These are phyloP conservation scores for Nemania diffusa DNA, from an alignment of 2,329 filamentous ascomycete genomes.

Conservation along the genomic window DNA sequence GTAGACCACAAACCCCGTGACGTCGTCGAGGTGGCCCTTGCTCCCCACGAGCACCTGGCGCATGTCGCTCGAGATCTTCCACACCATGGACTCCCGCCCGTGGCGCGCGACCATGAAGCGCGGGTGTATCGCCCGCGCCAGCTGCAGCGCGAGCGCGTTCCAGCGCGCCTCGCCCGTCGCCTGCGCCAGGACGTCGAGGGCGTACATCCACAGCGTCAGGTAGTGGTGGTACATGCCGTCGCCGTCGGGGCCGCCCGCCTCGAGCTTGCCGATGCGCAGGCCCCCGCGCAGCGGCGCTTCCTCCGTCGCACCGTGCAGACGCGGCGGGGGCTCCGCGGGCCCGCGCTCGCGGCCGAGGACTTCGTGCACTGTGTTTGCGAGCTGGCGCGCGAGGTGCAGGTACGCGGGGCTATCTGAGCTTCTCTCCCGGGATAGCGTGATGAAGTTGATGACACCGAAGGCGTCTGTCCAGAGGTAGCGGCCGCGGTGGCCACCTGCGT, in stretches of 20 bases:
- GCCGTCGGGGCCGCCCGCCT: constrained; percentile 6
- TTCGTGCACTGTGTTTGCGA: constrained; percentile 24
- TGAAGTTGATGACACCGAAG: constrained; percentile 26
- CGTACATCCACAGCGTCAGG: constrained; percentile 27
- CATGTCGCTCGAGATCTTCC: constrained; percentile 28
- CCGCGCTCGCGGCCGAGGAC: constrained; percentile 23
- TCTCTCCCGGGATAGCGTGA: constrained; percentile 15
- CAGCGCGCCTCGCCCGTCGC: constrained; percentile 18
- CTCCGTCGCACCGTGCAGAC: constrained; percentile 9
- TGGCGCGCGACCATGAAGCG: constrained; percentile 17
- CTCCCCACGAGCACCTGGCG: constrained; percentile 9
- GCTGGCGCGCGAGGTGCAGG: constrained; percentile 23
- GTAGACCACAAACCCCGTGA: constrained; percentile 18
- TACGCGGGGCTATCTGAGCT: neutral
- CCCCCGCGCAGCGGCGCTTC: constrained; percentile 16
- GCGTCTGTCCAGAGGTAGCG: constrained; percentile 27
- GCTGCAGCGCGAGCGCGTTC: constrained; percentile 18
- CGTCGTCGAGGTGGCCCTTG: constrained; percentile 22
- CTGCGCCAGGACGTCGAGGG: constrained; percentile 18
- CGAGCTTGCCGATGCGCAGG: constrained; percentile 23
- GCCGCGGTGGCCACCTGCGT: constrained; percentile 20
- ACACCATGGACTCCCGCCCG: constrained; percentile 22
- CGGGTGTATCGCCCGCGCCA: constrained; percentile 19
- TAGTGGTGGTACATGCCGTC: constrained; percentile 30
- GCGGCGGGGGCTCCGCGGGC: neutral